A percentile compares a stretch with the other conserved stretches of the same genome.
Evolutionary conservation across 2,329 filamentous ascomycete genomes (phyloP).

Genomic region (Calycina herbarum): DNA sequence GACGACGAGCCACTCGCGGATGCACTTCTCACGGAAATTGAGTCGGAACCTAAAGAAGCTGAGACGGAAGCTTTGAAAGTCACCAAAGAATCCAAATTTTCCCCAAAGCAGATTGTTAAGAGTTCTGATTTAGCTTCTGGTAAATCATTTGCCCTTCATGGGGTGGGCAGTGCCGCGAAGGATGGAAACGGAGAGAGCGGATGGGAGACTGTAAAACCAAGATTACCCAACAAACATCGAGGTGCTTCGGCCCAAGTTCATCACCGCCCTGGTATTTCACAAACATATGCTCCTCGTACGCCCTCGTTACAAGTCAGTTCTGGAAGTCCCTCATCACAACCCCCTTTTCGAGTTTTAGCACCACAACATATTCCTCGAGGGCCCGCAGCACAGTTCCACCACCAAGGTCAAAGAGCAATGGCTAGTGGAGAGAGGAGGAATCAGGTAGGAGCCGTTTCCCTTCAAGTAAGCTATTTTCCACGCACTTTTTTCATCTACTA

Average conservation of each 20-base stretch:
- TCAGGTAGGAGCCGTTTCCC: background rate
- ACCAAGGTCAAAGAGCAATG: background rate
- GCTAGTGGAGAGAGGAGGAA: background rate
- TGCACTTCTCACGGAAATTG: background rate
- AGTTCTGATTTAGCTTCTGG: background rate
- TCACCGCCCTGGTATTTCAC: background rate
- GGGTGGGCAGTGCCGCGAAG: background rate
- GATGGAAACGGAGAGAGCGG: background rate
- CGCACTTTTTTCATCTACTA: background rate
- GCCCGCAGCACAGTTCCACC: background rate
- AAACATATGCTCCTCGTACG: background rate
- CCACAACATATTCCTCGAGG: background rate
- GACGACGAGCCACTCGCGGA: background rate
- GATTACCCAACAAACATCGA: background rate
- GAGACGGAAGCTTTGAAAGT: background rate
- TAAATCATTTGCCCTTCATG: background rate
- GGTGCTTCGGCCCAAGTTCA: background rate
- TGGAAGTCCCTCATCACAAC: background rate
- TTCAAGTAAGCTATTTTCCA: background rate
- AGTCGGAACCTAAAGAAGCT: background rate
- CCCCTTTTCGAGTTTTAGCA: background rate
- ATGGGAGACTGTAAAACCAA: constrained; percentile 11
- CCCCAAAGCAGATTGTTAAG: background rate
- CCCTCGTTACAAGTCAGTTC: background rate
- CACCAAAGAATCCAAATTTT: background rate